Evolutionary conservation across 345 rosid genomes (phyloP), one percentile per base, ranked within the genome.

Genomic region (Excoecaria cochinchinensis): DNA sequence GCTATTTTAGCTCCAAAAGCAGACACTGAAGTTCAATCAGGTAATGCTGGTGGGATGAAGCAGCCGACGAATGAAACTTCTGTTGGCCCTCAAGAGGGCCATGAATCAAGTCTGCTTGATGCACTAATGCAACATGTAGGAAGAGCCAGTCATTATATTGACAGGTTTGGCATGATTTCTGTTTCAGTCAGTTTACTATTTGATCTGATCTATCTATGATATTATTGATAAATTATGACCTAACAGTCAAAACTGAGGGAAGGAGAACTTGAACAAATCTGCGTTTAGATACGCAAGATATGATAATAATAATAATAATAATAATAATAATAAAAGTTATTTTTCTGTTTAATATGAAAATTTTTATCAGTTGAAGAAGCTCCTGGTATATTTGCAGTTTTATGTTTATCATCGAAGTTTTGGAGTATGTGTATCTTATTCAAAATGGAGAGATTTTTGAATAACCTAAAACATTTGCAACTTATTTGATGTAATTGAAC

Each of bases 141-240:
- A 83, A 85, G 84, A 74, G 89, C 91, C 53, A 67, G 81, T 71
- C 92, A 90, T 75, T 84, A 87, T 79, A 72, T 93, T 68, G 81
- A 83, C 71, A 93, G 97, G 98, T 95, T 83, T 67, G 76, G 52
- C 51, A 22, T 66, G 58, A 56, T 50, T 76, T 77, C 73, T 72
- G 66, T 69, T 22, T 61, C 48, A 9, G 22, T 67, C 57, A 21
- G 69, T 55, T 55, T 71, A 39, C 21, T 62, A 40, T 74, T 53
- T 59, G 48, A 19, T 21, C 22, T 22, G 50, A 56, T 8, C 42
- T 6, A 56, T 8, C 42, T 6, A 8, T 31, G 42, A 48, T 42
- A 17, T 24, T 40, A 24, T 12, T 5, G 51, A 52, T 2, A 65
- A 55, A 14, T 40, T 52, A 64, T 40, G n/a, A 40, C 38, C 63